Evolutionary conservation across 2,329 filamentous ascomycete genomes (phyloP), one percentile per base, ranked within the genome.

Genomic region (Paecilomyces niveus): DNA sequence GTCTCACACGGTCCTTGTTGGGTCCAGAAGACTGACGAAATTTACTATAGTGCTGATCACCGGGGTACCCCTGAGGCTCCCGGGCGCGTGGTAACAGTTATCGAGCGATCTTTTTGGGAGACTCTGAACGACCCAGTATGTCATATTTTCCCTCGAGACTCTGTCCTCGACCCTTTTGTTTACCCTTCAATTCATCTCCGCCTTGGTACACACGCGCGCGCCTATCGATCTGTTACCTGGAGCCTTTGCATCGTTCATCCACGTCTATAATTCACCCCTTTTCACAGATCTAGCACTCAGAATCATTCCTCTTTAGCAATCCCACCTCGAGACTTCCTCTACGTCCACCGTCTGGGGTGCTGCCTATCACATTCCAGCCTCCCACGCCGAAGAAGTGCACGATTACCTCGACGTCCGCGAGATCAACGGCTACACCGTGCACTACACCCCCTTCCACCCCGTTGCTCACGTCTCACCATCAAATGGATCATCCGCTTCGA

Each of bases 391-490:
- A 60, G 88, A 93, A 76, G 93, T 97, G 3, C 88, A 90, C 65
- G 83, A 87, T 59, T 97, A 97, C 72, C 89, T 99, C 54, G 92
- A 97, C 74, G 93, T 97, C 64, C 88, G 94, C 53, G 94, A 99
- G 76, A 96, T 97, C 70, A 96, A 97, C 76, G 94, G 94, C 26
- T 99, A 99, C 76, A 90, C 87, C 57, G 95, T 96, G 64, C 92
- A 97, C 75, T 90, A 92, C 74, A 90, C 92, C 29, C 85, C 89
- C 0, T 97, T 97, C 73, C 81, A 92, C 67, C 86, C 88, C 6
- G 80, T 83, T 3, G 63, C 73, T 11, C 45, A 63, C 54, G 59
- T 53, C 11, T 53, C 61, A 13, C 56, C 18, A 29, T 54, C 58
- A 26, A 57, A 56, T 31, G 18, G 32, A 21, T 45, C 49, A 15